Base-by-base conservation (phyloP, 441 rosid genomes). In the Erysimum pusillum region DNA sequence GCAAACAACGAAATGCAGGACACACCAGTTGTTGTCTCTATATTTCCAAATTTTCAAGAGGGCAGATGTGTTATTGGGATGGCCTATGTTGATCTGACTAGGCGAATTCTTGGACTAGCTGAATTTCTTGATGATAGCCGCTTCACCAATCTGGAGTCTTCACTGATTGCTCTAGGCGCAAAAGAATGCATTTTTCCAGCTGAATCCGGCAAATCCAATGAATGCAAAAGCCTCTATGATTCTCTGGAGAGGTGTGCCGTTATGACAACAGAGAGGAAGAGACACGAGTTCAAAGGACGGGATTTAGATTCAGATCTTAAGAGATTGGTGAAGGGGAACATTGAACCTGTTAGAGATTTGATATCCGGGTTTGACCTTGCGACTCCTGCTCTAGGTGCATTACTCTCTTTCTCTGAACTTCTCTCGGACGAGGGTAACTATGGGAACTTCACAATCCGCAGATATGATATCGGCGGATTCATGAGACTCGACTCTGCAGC, bases 1-100 rank as follows among this genome's bases (percentile, higher is more conserved):
- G 92, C 97, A 62, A 96, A 90, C 87, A 85, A 90, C 74, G 99
- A 96, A 67, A 96, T 96, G 99, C 94, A 87, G 86, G 98, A 91
- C 78, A 82, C 97, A 8, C 99, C 99, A 48, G 97, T 86, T 66
- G 83, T 91, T 31, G 91, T 89, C 73, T 90, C 99, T 46, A 69
- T 96, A 63, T 73, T 83, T 61, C 91, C 86, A 5, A 91, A 75
- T 71, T 87, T 89, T 62, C 93, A 83, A 60, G 96, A 91, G 53
- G 80, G 85, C 31, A 88, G 87, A 66, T 93, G 92, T 68, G 88
- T 85, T 34, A 63, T 96, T 32, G 99, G 99, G 69, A 73, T 96
- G 79, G 83, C 94, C 54, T 91, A 93, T 85, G 87, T 96, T 83
- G 97, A 93, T 87, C 80, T 93, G 35, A 91, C 94, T 9, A 90